A percentile compares a stretch with the other conserved stretches of the same genome.
Conservation (phyloP, 352 stramenopile genomes). For the Globisporangium iwayamae region DNA sequence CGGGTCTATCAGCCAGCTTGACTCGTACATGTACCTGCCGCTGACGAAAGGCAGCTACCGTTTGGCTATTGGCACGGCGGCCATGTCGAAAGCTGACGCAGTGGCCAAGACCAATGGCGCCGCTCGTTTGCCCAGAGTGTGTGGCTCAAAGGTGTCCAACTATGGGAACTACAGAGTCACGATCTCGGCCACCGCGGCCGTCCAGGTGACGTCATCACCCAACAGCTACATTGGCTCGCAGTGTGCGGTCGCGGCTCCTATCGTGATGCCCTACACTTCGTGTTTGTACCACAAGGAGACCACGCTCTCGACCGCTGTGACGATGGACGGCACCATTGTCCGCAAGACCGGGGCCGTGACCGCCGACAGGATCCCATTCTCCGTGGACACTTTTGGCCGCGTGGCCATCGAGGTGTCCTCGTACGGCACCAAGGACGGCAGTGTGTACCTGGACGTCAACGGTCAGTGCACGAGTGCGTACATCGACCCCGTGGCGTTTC, state of each 20-base stretch:
- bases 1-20: constrained; percentile 45
- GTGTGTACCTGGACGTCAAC: constrained; percentile 54
- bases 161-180: constrained; percentile 70
- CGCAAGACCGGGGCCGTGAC: constrained; percentile 35
- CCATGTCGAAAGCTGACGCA: constrained; percentile 42
- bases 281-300: constrained; percentile 62
- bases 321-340: constrained; percentile 53
- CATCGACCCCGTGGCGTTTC: constrained; percentile 56
- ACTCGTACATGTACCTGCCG: constrained; percentile 49
- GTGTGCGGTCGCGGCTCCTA: constrained; percentile 26
- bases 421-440: constrained; percentile 37
- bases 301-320: constrained; percentile 23
- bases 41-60: constrained; percentile 47
- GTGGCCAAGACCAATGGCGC: constrained; percentile 37
- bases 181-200: constrained; percentile 29
- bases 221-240: constrained; percentile 64
- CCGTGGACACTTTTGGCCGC: constrained; percentile 38
- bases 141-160: constrained; percentile 45
- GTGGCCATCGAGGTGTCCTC: constrained; percentile 59
- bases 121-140: constrained; percentile 36
- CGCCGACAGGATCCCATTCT: constrained; percentile 63
- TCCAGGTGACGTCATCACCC: constrained; percentile 29
- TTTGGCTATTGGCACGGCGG: constrained; percentile 49
- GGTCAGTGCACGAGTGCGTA: constrained; percentile 60
- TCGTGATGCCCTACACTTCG: constrained; percentile 29